A percentile compares a stretch with the other conserved stretches of the same genome.
Conservation (phyloP, 179 eudicot species). For the Spergularia azorica region DNA sequence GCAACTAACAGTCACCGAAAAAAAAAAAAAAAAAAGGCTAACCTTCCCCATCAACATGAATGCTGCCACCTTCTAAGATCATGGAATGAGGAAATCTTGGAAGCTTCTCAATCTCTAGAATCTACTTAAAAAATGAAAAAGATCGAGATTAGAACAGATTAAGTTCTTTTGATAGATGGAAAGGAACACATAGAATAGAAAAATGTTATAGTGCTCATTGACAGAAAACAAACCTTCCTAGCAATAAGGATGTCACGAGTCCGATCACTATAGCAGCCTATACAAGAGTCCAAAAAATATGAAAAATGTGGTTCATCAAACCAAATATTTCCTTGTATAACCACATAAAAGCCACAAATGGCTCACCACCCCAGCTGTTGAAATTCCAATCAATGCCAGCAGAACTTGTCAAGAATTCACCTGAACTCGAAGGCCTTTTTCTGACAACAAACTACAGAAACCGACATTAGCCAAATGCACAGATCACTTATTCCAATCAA, state of each 20-base stretch:
- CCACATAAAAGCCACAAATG: not conserved
- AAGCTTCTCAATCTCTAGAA: constrained; percentile 66
- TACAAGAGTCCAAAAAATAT: constrained; percentile 30
- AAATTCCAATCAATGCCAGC: constrained; percentile 96
- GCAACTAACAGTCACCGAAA: not conserved
- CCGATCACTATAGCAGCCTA: constrained; percentile 82
- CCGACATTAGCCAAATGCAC: not conserved
- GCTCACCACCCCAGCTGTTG: constrained; percentile 91
- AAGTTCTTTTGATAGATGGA: not conserved
- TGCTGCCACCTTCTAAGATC: constrained; percentile 97
- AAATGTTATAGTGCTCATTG: not conserved
- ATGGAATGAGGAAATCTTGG: constrained; percentile 87
- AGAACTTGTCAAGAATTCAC: constrained; percentile 29
- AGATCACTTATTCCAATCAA: not conserved
- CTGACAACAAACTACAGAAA: constrained; percentile 62
- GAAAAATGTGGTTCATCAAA: not conserved
- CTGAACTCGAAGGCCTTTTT: constrained; percentile 37
- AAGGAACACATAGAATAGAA: not conserved
- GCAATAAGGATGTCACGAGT: constrained; percentile 77
- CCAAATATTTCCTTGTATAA: not conserved
- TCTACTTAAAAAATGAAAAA: constrained; percentile 39
- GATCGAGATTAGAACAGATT: not conserved
- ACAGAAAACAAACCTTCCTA: constrained; percentile 55
- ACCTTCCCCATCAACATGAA: constrained; percentile 99
- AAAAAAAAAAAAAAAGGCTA: not conserved